These are phyloP conservation scores for Echites panduratus DNA, from an alignment of 257 asterid species.

Conservation along the genomic window DNA sequence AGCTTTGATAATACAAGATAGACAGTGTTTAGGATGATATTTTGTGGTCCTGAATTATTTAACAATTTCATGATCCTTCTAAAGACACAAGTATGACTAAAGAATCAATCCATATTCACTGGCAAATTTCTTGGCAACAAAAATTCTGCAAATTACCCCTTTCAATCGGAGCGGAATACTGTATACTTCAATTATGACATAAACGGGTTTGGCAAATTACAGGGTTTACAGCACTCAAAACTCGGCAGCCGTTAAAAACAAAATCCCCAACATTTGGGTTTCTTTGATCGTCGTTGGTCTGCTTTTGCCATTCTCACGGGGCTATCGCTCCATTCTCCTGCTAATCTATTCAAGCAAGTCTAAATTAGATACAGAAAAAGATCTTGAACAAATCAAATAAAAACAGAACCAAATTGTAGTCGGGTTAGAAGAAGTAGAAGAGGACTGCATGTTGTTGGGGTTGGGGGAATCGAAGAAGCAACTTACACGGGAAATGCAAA, in stretches of 20 bases:
- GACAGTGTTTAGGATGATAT: too few species aligned
- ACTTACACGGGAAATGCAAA: conserved; percentile 36
- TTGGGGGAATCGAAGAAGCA: neutral
- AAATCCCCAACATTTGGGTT: conserved; percentile 13
- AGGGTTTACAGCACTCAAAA: conserved; percentile 4
- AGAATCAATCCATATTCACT: neutral
- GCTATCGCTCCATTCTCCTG: conserved; percentile 25
- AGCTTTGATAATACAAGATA: too few species aligned
- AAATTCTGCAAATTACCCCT: neutral
- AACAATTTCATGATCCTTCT: neutral
- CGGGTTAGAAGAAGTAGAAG: neutral
- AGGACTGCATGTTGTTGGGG: too few species aligned
- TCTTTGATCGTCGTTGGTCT: conserved; percentile 3
- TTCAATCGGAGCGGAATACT: neutral
- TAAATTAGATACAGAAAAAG: neutral
- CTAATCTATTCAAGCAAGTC: conserved; percentile 16
- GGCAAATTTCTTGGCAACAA: neutral
- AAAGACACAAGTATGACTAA: neutral
- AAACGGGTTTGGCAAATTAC: neutral
- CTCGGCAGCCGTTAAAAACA: conserved; percentile 19
- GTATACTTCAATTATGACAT: too few species aligned
- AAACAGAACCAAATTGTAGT: neutral
- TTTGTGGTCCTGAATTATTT: too few species aligned
- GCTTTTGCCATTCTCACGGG: conserved; percentile 25
- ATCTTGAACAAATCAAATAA: neutral